Conservation (phyloP, 495 filamentous ascomycete species). For the Penicillium paradoxum region DNA sequence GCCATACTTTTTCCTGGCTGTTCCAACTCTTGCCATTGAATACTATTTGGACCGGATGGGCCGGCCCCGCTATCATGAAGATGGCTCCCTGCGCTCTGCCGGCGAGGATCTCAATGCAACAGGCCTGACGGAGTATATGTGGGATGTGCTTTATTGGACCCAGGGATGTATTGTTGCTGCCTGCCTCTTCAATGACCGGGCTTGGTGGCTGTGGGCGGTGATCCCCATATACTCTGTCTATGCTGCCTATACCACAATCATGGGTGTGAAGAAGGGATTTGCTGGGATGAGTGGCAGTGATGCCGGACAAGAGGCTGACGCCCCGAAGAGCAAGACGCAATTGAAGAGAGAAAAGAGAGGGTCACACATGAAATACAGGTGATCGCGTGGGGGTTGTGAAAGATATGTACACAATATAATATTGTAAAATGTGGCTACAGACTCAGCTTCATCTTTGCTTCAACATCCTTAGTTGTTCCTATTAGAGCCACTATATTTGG, state of each 20-base stretch:
- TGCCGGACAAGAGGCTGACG: conserved; percentile 18
- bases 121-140: conserved; percentile 95
- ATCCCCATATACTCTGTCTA: conserved; percentile 67
- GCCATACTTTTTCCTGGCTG: conserved; percentile 65
- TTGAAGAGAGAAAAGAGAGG: conserved; percentile 60
- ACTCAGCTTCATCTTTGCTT: not conserved
- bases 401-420: not conserved
- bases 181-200: conserved; percentile 66
- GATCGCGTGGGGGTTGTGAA: conserved; percentile 6
- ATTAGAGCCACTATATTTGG: too few relatives aligned
- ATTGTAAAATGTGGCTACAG: not conserved
- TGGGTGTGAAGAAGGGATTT: conserved; percentile 62
- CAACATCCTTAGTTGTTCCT: not conserved
- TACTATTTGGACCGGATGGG: conserved; percentile 77
- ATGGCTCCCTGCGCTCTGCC: conserved; percentile 62
- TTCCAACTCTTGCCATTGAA: conserved; percentile 72
- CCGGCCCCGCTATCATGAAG: conserved; percentile 64
- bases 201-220: conserved; percentile 68
- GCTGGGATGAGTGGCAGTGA: conserved; percentile 47
- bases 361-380: conserved; percentile 43
- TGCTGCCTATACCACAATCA: conserved; percentile 60
- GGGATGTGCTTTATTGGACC: conserved; percentile 91
- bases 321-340: conserved; percentile 53
- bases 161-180: conserved; percentile 64
- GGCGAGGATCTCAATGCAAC: conserved; percentile 87